These are phyloP conservation scores for Arthrobotrys pseudoclavata DNA, from an alignment of 2,329 filamentous ascomycete species.

Conservation along the genomic window DNA sequence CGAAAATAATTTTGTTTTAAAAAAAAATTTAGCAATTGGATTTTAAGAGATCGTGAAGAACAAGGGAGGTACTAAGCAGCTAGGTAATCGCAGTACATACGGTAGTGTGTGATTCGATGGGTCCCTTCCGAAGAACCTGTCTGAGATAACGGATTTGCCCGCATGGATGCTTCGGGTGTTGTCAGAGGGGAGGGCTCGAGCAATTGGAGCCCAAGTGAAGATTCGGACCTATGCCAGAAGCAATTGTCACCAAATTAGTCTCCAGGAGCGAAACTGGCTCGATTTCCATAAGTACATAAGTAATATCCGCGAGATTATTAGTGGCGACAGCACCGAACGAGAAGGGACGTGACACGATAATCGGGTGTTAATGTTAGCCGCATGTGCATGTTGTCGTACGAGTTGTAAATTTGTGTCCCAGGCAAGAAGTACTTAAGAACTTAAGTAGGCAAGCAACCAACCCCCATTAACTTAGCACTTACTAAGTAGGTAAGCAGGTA, in stretches of 20 bases:
- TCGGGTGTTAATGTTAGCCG: too few species aligned
- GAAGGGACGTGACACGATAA: too few species aligned
- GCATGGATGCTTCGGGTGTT: not conserved
- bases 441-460: too few species aligned
- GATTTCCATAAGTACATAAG: conserved; percentile 74
- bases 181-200: conserved; percentile 60
- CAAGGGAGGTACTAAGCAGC: not conserved
- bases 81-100: not conserved
- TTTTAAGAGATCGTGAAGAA: too few species aligned
- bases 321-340: not conserved
- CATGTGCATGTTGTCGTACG: too few species aligned
- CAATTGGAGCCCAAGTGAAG: conserved; percentile 4
- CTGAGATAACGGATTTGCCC: not conserved
- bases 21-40: too few species aligned
- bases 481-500: too few species aligned
- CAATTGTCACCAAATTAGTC: conserved; percentile 62
- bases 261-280: conserved; percentile 74
- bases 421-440: too few species aligned
- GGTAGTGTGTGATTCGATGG: not conserved
- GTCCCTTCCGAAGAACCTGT: not conserved
- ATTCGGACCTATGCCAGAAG: conserved; percentile 66
- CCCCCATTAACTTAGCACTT: too few species aligned
- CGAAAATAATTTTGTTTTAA: too few species aligned
- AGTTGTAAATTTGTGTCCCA: too few species aligned
- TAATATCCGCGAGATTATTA: conserved; percentile 78